Conservation (phyloP, 1,284 basidiomycete genomes). For the Trichosporon faecale region DNA sequence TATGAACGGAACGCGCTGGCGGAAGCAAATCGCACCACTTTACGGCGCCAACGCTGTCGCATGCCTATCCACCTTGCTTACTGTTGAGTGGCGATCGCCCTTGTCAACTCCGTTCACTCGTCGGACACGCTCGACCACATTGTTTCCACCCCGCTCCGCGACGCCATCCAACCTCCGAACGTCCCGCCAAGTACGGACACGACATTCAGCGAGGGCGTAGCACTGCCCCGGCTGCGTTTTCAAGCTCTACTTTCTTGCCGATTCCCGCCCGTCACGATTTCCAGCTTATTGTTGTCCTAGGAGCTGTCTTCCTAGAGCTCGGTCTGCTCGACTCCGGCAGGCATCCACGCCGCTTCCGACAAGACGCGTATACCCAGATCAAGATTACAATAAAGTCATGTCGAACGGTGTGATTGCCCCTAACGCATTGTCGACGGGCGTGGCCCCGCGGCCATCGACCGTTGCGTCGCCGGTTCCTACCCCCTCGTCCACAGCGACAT, state of each 20-base stretch:
- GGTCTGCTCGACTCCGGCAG: background rate
- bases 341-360: constrained; percentile 1
- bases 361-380: background rate
- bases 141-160: background rate
- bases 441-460: background rate
- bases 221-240: background rate
- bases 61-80: background rate
- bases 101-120: constrained; percentile 6
- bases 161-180: background rate
- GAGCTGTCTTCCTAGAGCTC: background rate
- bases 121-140: background rate
- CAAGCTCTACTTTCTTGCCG: background rate
- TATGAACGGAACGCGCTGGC: background rate
- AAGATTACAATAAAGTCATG: constrained; percentile 5
- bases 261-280: background rate
- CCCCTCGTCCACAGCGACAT: background rate
- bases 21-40: background rate
- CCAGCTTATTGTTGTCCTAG: background rate
- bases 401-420: constrained; percentile 19
- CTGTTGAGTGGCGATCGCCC: constrained; percentile 1
- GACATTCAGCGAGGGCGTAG: background rate
- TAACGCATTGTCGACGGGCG: background rate
- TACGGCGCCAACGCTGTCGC: background rate
- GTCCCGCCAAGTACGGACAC: background rate
- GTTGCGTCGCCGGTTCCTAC: constrained; percentile 9